Evolutionary conservation across 768 basidiomycete species (phyloP).

Genomic region (Phanerodontia chrysosporium): DNA sequence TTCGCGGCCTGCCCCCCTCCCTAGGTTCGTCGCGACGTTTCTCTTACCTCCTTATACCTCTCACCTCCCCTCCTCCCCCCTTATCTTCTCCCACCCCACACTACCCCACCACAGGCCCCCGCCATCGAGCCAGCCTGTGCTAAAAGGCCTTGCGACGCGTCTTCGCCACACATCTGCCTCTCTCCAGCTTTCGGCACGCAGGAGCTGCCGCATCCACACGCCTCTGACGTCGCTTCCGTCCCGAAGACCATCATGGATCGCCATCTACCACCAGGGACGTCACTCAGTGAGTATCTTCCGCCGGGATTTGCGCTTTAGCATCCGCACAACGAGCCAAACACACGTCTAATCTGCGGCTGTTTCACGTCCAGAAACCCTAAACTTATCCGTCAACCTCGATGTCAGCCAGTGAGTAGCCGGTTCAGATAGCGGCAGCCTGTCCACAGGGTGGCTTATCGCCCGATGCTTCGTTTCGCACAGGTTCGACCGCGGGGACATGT

Average conservation of each 20-base stretch:
- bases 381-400: background rate
- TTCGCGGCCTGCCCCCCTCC: background rate
- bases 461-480: slow-evolving; percentile 30
- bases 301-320: background rate
- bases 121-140: background rate
- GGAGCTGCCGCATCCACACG: background rate
- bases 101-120: background rate
- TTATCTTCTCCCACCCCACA: background rate
- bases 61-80: background rate
- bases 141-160: background rate
- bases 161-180: background rate
- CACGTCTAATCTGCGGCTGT: background rate
- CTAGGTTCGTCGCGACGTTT: background rate
- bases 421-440: background rate
- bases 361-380: background rate
- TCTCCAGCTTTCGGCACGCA: background rate
- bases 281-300: background rate
- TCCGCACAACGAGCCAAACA: background rate
- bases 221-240: background rate
- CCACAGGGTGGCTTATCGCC: background rate
- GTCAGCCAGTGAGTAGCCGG: slow-evolving; percentile 7
- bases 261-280: background rate
- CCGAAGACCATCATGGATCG: background rate
- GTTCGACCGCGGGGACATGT: slow-evolving; percentile 67
- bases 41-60: background rate